Evolutionary conservation across 306 rosid species (phyloP).

Genomic region (Casuarina equisetifolia): DNA sequence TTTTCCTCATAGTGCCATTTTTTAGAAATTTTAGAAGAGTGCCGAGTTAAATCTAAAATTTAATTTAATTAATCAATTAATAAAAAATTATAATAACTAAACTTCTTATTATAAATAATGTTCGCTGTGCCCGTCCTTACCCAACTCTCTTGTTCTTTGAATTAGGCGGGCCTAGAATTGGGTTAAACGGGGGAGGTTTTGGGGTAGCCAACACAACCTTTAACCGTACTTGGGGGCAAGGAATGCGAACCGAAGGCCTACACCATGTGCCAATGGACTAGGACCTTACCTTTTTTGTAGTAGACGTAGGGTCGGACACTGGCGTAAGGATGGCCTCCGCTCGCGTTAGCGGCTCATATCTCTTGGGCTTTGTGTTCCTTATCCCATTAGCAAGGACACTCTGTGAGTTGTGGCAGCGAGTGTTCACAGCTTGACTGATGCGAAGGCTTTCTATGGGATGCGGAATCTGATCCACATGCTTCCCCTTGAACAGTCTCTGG

Average conservation of each 20-base stretch:
- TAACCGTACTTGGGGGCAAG: background rate
- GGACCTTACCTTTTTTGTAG: conserved; percentile 60
- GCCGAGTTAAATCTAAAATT: no score
- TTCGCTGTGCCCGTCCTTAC: no score
- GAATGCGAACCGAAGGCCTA: background rate
- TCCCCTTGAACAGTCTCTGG: conserved; percentile 34
- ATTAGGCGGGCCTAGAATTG: background rate
- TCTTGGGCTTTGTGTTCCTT: conserved; percentile 28
- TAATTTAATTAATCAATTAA: no score
- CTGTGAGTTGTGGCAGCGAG: conserved; percentile 12
- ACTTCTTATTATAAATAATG: no score
- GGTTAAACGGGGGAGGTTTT: background rate
- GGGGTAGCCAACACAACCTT: background rate
- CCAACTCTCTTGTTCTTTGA: background rate
- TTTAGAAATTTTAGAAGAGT: no score
- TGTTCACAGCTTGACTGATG: background rate
- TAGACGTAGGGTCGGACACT: conserved; percentile 48
- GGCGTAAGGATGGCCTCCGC: conserved; percentile 56
- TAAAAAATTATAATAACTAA: no score
- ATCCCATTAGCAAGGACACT: conserved; percentile 12
- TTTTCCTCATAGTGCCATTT: no score
- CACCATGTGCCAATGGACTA: background rate
- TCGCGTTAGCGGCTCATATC: conserved; percentile 25
- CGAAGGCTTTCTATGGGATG: conserved; percentile 18
- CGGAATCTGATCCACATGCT: conserved; percentile 26